Evolutionary conservation across 139 green algal genomes (phyloP), one percentile per base, ranked within the genome.

Genomic region (Volvox africanus): DNA sequence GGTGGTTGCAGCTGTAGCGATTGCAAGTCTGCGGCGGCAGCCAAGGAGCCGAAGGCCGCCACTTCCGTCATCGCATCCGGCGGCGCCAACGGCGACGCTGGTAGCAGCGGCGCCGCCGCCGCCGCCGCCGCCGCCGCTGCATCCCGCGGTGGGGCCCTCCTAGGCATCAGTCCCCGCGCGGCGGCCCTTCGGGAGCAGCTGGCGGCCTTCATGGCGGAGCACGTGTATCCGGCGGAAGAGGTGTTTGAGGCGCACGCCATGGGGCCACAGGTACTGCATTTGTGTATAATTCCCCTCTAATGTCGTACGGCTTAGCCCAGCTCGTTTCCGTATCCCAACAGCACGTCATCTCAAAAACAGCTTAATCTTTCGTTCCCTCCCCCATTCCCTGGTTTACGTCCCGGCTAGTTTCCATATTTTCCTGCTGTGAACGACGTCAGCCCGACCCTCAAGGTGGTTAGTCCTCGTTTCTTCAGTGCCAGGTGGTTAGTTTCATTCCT

Each of bases 171-270:
- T 55, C 71, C 91, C 0, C 82, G 89, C 0, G 96, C 93, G 18
- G 28, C 82, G 61, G 89, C 92, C 61, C 90, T 98, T 73, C 81
- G 94, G 33, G 30, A 28, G 13, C 82, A 44, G 3, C 82, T 99
- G 82, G 35, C 92, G 32, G 65, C 36, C 0, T 99, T 99, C 84
- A 97, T 99, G 95, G 50, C 88, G 22, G 86, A 96, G 86, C 94
- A 97, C 77, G 93, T 99, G 35, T 95, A 96, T 69, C 95, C 97
- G 0, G 93, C 94, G 32, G 97, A 98, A 88, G 91, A 86, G 2
- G 69, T 89, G 33, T 86, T 97, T 44, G 92, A 96, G 77, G 95
- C 69, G 44, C 92, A 93, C 26, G 92, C 93, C 1, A 35, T 44
- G 24, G 92, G 92, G 16, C 69, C 55, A 44, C 67, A 71, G 78